These are phyloP conservation scores for Elsinoe australis DNA, from an alignment of 2,329 filamentous ascomycete species.

Conservation along the genomic window DNA sequence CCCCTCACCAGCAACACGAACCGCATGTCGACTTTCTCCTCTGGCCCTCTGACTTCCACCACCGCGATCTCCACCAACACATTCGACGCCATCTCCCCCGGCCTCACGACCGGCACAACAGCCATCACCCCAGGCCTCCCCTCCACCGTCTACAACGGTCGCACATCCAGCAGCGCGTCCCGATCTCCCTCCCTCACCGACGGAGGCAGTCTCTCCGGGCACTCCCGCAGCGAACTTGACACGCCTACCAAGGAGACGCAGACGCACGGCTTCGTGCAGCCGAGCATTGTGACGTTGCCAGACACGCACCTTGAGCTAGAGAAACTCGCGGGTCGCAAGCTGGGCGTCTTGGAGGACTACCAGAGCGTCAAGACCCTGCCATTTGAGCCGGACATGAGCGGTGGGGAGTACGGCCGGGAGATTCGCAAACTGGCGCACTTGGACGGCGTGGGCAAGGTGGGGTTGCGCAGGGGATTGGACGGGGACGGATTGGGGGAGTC, in stretches of 20 bases:
- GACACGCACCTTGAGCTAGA: conserved; percentile 7
- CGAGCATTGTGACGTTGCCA: not conserved
- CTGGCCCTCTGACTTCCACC: conserved; percentile 13
- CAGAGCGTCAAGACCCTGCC: conserved; percentile 1
- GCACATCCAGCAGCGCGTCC: conserved; percentile 7
- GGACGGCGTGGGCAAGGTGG: conserved; percentile 6
- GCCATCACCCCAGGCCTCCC: conserved; percentile 2
- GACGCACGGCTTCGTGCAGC: not conserved
- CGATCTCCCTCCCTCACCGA: conserved; percentile 12
- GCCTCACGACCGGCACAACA: conserved; percentile 6
- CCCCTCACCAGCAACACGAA: conserved; percentile 15
- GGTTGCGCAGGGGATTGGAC: conserved; percentile 10
- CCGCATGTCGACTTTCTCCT: conserved; percentile 1
- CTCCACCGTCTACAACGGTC: not conserved
- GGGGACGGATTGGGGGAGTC: conserved; percentile 1
- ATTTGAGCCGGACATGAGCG: not conserved
- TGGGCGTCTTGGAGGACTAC: conserved; percentile 14
- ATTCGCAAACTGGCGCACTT: not conserved
- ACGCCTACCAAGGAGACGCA: conserved; percentile 8
- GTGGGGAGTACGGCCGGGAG: not conserved
- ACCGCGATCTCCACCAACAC: conserved; percentile 7
- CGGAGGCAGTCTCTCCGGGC: conserved; percentile 7
- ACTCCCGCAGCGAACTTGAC: conserved; percentile 15
- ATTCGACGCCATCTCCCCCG: not conserved
- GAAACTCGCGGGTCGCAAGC: conserved; percentile 9